Evolutionary conservation across 176 grass and related monocot genomes (phyloP), one percentile per base, ranked within the genome.

Genomic region (Metroxylon sagu): DNA sequence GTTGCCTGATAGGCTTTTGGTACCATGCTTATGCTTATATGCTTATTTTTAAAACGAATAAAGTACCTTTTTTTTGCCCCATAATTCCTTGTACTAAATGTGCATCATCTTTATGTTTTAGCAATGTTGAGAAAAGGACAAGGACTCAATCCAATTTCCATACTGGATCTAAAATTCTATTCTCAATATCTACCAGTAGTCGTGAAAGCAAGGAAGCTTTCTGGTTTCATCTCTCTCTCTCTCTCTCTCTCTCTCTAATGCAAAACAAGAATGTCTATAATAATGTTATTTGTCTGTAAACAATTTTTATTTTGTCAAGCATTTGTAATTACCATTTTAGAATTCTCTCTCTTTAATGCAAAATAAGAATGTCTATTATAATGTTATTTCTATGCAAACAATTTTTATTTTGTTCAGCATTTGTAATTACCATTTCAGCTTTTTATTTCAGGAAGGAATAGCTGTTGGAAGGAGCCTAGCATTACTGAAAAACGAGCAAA

Each of bases 101-200:
- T 18, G 39, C 28, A 19, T 26, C 0, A 59, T 14, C 25, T 18
- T 59, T 26, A 5, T 52, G 5, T 25, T 73, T 25, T 48, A 10
- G 16, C 74, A 73, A 98, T 87, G 93, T 66, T 98, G 73, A 92
- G 78, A 54, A 98, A 98, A 60, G 93, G 93, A 57, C 23, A 98
- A 60, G 93, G 93, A 57, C 23, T 98, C 12, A 98, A 92, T 71
- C 93, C 93, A 0, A 59, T 98, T 29, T 88, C 84, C 14, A 79
- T 98, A 52, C 54, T 69, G 0, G 57, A 92, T 66, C 50, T 98
- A 19, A 81, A 26, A 7, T 98, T 98, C 57, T 14, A 77, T 0
- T 55, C 61, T 6, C 73, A 61, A 25, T 50, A 92, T 73, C n/a
- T 89, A 3, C 53, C 64, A 0, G 52, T 57, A 14, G 73, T 74